Percentiles rank a stretch among this genome's conserved stretches.
Conservation (phyloP, 495 filamentous ascomycete species). For the Umbilicaria muhlenbergii region DNA sequence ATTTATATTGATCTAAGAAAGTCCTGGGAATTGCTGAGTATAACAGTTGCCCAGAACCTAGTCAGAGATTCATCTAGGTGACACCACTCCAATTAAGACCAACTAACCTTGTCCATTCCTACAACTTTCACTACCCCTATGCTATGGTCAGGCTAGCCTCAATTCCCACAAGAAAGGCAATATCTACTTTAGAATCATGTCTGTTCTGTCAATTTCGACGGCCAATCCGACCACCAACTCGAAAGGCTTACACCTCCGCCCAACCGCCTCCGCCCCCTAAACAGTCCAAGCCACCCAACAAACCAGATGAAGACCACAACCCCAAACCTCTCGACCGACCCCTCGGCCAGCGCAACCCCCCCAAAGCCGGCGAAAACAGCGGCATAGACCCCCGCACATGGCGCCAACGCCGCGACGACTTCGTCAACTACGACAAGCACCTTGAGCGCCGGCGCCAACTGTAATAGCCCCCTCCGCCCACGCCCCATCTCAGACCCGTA, state of each 20-base stretch:
- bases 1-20: no score
- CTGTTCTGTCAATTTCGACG: no score
- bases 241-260: neutral
- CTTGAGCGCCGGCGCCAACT: conserved; percentile 53
- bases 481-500: no score
- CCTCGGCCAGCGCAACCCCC: conserved; percentile 63
- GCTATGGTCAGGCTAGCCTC: no score
- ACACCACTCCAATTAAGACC: no score
- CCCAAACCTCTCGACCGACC: conserved; percentile 61
- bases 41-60: no score
- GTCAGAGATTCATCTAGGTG: no score
- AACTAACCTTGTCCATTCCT: no score
- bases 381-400: conserved; percentile 54
- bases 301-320: conserved; percentile 35
- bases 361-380: conserved; percentile 60
- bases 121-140: no score
- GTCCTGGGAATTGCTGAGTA: no score
- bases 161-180: no score
- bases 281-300: neutral
- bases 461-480: conserved; percentile 27
- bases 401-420: conserved; percentile 59
- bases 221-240: neutral
- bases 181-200: no score
- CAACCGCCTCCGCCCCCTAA: conserved; percentile 2
- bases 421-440: conserved; percentile 74